Evolutionary conservation across 1,139 yeast genomes (phyloP).

Genomic region (Zhuliangozyma blackwelliae): DNA sequence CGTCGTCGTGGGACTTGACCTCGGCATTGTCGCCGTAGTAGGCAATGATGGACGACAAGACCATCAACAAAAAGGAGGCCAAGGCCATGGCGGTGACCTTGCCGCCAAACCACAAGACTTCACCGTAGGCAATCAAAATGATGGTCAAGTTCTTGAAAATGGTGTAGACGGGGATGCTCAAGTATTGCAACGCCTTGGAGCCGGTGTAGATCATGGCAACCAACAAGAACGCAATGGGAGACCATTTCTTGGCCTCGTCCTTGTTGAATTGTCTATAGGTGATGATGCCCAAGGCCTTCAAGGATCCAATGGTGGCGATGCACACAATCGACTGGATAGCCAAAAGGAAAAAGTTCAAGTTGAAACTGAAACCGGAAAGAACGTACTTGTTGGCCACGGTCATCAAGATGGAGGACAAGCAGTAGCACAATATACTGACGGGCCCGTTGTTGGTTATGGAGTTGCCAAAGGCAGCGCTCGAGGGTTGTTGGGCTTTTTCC

Average conservation of each 20-base stretch:
- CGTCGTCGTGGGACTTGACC: constrained; percentile 35
- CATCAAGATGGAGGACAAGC: constrained; percentile 91
- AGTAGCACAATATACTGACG: constrained; percentile 79
- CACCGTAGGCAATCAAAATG: constrained; percentile 96
- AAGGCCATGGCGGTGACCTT: constrained; percentile 85
- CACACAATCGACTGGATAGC: constrained; percentile 83
- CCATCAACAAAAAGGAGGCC: constrained; percentile 85
- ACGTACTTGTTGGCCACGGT: constrained; percentile 97
- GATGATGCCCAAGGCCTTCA: constrained; percentile 72
- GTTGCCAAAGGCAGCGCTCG: constrained; percentile 13
- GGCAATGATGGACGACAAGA: constrained; percentile 87
- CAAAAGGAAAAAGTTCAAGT: constrained; percentile 85
- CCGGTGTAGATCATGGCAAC: constrained; percentile 96
- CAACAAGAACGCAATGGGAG: constrained; percentile 84
- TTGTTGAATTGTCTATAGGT: constrained; percentile 81
- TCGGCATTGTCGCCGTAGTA: constrained; percentile 78
- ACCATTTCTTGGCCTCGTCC: constrained; percentile 91
- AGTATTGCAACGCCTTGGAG: constrained; percentile 87
- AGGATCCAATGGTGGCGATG: constrained; percentile 61
- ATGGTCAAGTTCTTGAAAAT: constrained; percentile 97
- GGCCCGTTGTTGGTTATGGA: constrained; percentile 76
- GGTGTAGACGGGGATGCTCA: constrained; percentile 93
- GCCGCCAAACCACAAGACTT: constrained; percentile 96
- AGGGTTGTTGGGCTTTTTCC: constrained; percentile 22
- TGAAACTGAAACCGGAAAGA: constrained; percentile 75